Conservation (phyloP, 768 basidiomycete species). For the Termitomyces sp. region DNA sequence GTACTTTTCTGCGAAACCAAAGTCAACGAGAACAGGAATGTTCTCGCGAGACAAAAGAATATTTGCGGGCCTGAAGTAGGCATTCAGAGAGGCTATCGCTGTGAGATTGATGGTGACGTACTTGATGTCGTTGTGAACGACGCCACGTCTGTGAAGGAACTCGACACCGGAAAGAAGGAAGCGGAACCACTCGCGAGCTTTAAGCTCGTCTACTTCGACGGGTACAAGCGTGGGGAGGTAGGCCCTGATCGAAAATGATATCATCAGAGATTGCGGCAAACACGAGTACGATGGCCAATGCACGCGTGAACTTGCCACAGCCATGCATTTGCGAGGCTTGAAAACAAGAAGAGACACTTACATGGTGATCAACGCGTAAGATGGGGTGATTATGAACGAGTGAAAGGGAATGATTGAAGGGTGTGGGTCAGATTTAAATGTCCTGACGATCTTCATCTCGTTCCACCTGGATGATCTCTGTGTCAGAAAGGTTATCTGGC, state of each 20-base stretch:
- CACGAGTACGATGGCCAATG: conserved; percentile 4
- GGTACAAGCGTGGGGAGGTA: conserved; percentile 83
- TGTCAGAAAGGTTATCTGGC: not conserved
- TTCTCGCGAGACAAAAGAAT: conserved; percentile 78
- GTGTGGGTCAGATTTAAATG: conserved; percentile 80
- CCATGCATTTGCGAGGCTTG: not conserved
- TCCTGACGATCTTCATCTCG: conserved; percentile 93
- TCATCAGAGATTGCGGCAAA: conserved; percentile 10
- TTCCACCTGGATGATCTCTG: conserved; percentile 65
- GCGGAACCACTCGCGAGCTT: conserved; percentile 78
- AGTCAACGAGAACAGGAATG: conserved; percentile 89
- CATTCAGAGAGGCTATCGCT: not conserved
- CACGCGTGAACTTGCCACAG: conserved; percentile 4
- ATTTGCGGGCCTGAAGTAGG: conserved; percentile 71
- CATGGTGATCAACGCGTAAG: conserved; percentile 91
- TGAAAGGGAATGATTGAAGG: conserved; percentile 92
- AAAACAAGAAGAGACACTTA: conserved; percentile 33
- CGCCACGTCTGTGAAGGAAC: conserved; percentile 78
- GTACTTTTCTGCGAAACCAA: conserved; percentile 92
- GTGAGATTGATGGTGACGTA: conserved; percentile 28
- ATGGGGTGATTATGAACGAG: conserved; percentile 89
- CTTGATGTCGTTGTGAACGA: conserved; percentile 96
- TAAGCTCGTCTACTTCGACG: conserved; percentile 77
- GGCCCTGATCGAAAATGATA: conserved; percentile 50
- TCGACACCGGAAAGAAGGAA: conserved; percentile 78